Evolutionary conservation across 1,284 basidiomycete species (phyloP).

Genomic region (Thelephora terrestris): DNA sequence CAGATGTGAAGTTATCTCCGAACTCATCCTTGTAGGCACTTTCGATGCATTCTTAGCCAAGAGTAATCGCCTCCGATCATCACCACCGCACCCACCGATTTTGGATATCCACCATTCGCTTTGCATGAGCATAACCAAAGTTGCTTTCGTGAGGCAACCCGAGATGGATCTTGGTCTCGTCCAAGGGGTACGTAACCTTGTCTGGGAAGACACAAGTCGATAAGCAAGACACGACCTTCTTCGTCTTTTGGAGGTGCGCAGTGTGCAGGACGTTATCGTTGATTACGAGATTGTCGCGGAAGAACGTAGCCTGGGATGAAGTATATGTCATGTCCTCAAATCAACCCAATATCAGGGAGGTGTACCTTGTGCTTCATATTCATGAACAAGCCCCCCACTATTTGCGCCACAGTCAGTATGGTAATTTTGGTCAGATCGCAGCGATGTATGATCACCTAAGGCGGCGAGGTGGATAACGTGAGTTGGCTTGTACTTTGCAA

Average conservation of each 20-base stretch:
- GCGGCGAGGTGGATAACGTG: conserved; percentile 89
- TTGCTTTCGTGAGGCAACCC: conserved; percentile 85
- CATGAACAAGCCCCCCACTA: conserved; percentile 83
- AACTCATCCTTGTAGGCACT: conserved; percentile 89
- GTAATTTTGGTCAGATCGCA: neutral
- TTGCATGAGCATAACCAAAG: conserved; percentile 89
- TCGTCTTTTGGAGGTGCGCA: conserved; percentile 49
- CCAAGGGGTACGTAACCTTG: conserved; percentile 80
- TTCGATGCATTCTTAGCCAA: neutral
- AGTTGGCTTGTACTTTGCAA: conserved; percentile 81
- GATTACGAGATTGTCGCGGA: conserved; percentile 84
- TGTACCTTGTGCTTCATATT: conserved; percentile 84
- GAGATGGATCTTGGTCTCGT: conserved; percentile 79
- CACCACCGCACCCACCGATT: conserved; percentile 55
- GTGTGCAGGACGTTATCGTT: conserved; percentile 83
- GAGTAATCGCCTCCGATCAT: conserved; percentile 15
- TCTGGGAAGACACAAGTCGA: conserved; percentile 88
- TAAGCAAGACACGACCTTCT: conserved; percentile 78
- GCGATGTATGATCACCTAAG: conserved; percentile 39
- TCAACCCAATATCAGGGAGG: neutral
- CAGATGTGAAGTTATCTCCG: conserved; percentile 83
- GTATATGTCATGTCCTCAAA: neutral
- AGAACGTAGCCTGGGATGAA: conserved; percentile 58
- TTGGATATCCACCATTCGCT: conserved; percentile 87
- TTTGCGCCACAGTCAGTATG: conserved; percentile 1